Base-by-base conservation (phyloP, 441 rosid species). In the Biscutella laevigata region DNA sequence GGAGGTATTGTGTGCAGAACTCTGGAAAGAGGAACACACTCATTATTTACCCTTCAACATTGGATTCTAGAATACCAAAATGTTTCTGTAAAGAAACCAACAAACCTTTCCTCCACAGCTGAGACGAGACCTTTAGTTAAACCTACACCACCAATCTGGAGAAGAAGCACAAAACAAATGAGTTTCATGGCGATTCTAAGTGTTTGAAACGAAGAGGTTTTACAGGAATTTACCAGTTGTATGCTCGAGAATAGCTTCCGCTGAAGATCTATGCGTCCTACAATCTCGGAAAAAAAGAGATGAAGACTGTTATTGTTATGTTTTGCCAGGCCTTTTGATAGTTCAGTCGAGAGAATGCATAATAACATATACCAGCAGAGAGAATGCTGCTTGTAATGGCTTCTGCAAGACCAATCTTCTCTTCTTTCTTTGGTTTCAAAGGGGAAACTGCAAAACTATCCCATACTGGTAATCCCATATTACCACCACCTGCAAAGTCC, bases 321-420 rank as follows among this genome's bases (percentile, higher is more conserved):
- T 30, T 56, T 42, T 0, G 29, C 41, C 20, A 17, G 2, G 20
- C 20, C 20, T 42, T 61, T 28, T 37, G 3, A 35, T 45, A 44
- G 20, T 17, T 22, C 41, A 27, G 41, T 42, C 4, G 68, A 51
- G 57, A 25, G 41, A 19, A 27, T 34, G 38, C 10, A 46, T 29
- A 28, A 62, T 1, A 42, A 38, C 64, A 61, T 59, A 75, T 69
- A 89, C 99, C 96, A 30, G 84, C 74, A 45, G 89, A 86, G 64
- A 89, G 96, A 68, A 94, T 81, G 78, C 97, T 94, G 61, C 77
- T 72, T 24, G 83, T 71, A 64, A 94, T 79, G 48, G 97, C 99
- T 77, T 94, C 94, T 9, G 99, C 97, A 16, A 94, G 88, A 61
- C 99, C 95, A 64, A 89, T 82, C 69, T 84, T 94, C 77, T 94